Conservation (phyloP, 805 yeast species). For the Alloascoidea africana region DNA sequence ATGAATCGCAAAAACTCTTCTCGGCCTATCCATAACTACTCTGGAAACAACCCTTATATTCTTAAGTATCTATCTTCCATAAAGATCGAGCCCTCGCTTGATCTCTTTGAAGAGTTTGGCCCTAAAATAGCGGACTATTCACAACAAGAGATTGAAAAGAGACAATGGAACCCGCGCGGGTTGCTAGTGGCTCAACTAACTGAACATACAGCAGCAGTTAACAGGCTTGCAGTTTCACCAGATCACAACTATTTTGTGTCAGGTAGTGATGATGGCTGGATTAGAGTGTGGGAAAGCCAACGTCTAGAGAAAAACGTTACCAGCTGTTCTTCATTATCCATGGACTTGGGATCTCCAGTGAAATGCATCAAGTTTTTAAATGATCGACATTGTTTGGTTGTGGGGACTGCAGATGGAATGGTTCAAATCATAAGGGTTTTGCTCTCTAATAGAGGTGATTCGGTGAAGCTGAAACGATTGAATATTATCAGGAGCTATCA, state of each 20-base stretch:
- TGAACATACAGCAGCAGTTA: constrained; percentile 48
- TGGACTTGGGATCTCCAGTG: constrained; percentile 34
- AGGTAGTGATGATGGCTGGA: constrained; percentile 59
- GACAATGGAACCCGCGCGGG: constrained; percentile 28
- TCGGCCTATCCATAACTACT: constrained; percentile 29
- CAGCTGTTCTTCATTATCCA: constrained; percentile 29
- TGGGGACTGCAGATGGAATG: constrained; percentile 31
- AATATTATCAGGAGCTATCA: constrained; percentile 25
- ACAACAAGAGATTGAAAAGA: background rate
- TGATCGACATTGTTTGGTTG: constrained; percentile 42
- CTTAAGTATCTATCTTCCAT: constrained; percentile 36
- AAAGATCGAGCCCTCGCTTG: constrained; percentile 38
- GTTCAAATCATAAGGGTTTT: constrained; percentile 18
- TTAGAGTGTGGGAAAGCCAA: constrained; percentile 67
- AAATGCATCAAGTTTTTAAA: constrained; percentile 34
- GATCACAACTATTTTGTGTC: constrained; percentile 55
- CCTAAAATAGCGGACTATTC: constrained; percentile 8
- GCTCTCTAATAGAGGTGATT: constrained; percentile 8
- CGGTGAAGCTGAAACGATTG: constrained; percentile 10
- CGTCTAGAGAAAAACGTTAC: constrained; percentile 49
- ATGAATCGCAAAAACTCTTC: background rate
- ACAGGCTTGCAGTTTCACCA: constrained; percentile 40
- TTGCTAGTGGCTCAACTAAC: constrained; percentile 44
- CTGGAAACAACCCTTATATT: constrained; percentile 53
- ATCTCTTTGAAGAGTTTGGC: constrained; percentile 61